Percentiles rank a stretch among this genome's conserved stretches.
phyloP scores from a whole-genome alignment of 192 early-diverging fungal species.

The Coemansia nantahalensis region DNA sequence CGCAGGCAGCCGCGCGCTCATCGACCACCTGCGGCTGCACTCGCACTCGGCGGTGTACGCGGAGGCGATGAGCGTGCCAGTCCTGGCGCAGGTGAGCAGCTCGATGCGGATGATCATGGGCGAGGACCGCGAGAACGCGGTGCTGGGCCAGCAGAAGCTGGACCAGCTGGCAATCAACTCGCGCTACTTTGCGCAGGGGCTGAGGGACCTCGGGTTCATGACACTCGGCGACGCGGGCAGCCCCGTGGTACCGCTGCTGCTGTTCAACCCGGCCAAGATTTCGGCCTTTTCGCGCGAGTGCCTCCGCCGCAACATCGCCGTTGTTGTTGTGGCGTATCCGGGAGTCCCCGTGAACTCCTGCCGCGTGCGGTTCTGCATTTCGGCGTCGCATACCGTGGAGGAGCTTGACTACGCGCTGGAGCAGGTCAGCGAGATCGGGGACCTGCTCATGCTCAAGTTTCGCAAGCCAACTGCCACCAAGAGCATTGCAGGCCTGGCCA shows the following conservation, averaged over 20 bases:
- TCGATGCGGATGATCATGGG: conserved; percentile 92
- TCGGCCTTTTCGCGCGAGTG: conserved; percentile 93
- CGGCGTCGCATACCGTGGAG: conserved; percentile 87
- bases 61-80: conserved; percentile 81
- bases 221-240: conserved; percentile 84
- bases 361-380: conserved; percentile 93
- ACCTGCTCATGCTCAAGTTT: conserved; percentile 66
- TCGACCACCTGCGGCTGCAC: conserved; percentile 77
- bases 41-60: conserved; percentile 85
- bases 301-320: conserved; percentile 84
- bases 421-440: conserved; percentile 71
- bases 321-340: conserved; percentile 97
- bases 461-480: too few relatives aligned
- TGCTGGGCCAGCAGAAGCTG: conserved; percentile 79
- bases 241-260: conserved; percentile 86
- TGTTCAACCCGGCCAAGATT: conserved; percentile 96
- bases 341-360: conserved; percentile 94
- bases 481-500: too few relatives aligned
- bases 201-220: conserved; percentile 91
- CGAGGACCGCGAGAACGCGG: conserved; percentile 73
- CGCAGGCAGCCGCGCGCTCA: conserved; percentile 66
- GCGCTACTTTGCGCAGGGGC: conserved; percentile 73
- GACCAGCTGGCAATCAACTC: conserved; percentile 85
- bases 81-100: conserved; percentile 87
- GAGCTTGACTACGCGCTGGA: conserved; percentile 79